Percentiles rank a stretch among this genome's conserved stretches.
Conservation (phyloP, 1,284 basidiomycete species). For the Rugosomyces carneus region DNA sequence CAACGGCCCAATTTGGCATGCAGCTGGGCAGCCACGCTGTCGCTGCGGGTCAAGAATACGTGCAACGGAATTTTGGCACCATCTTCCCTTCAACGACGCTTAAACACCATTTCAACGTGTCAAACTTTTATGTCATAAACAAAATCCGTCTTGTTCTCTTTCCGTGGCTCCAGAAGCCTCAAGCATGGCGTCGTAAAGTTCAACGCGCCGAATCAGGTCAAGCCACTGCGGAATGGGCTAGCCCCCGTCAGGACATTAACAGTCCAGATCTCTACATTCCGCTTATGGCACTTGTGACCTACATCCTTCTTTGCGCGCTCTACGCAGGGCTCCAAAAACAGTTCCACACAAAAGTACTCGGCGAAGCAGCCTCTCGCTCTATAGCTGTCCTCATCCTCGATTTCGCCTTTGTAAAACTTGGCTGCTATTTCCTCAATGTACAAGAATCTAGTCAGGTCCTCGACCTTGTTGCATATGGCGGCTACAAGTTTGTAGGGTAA, state of each 20-base stretch:
- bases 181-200: conserved; percentile 54
- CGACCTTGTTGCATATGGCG: conserved; percentile 78
- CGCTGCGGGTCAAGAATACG: conserved; percentile 91
- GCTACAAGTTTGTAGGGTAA: conserved; percentile 97
- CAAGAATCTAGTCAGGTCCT: conserved; percentile 59
- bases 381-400: conserved; percentile 79
- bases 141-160: conserved; percentile 91
- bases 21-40: conserved; percentile 93
- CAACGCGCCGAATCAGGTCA: conserved; percentile 61
- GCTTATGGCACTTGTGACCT: conserved; percentile 93
- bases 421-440: conserved; percentile 88
- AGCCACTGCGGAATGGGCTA: conserved; percentile 65
- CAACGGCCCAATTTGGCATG: conserved; percentile 94
- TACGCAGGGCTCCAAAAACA: conserved; percentile 78
- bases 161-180: conserved; percentile 90
- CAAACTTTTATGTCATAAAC: conserved; percentile 90
- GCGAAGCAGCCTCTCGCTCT: conserved; percentile 80
- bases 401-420: conserved; percentile 83
- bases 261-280: conserved; percentile 97
- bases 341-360: conserved; percentile 90
- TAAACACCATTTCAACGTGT: conserved; percentile 96
- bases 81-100: conserved; percentile 73
- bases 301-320: conserved; percentile 84
- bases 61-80: conserved; percentile 87
- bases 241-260: conserved; percentile 93